A percentile compares a stretch with the other conserved stretches of the same genome.
Evolutionary conservation across 2,329 filamentous ascomycete genomes (phyloP).

Genomic region (Hypomyces perniciosus): DNA sequence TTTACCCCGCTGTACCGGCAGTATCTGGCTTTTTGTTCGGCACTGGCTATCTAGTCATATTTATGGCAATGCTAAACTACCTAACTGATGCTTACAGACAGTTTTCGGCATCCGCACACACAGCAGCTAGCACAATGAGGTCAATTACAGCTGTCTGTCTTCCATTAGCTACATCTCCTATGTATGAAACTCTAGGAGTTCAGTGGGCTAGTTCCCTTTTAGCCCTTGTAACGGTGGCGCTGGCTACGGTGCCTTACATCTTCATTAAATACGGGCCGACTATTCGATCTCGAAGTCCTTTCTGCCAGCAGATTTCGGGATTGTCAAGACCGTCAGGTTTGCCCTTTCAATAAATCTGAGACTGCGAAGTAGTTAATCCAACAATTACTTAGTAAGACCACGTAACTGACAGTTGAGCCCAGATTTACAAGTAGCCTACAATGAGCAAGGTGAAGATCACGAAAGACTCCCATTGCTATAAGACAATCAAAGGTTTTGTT

Average conservation of each 20-base stretch:
- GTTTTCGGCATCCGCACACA: constrained; percentile 17
- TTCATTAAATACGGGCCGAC: constrained; percentile 5
- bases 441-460: not conserved
- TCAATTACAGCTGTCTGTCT: constrained; percentile 15
- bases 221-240: constrained; percentile 2
- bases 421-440: too few species aligned
- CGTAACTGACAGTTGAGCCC: too few species aligned
- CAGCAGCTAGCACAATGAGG: constrained; percentile 16
- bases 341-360: not conserved
- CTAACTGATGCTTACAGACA: constrained; percentile 12
- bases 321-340: not conserved
- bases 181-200: constrained; percentile 10
- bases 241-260: constrained; percentile 10
- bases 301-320: not conserved
- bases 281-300: not conserved
- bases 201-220: constrained; percentile 12
- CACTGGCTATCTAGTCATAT: constrained; percentile 11
- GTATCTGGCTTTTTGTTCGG: constrained; percentile 12
- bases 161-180: constrained; percentile 8
- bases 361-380: not conserved
- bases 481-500: not conserved
- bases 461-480: not conserved
- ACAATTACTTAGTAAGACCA: too few species aligned
- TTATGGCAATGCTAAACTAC: constrained; percentile 12
- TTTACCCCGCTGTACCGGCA: constrained; percentile 14